Conservation (phyloP, 345 rosid genomes). For the Corymbia maculata region DNA sequence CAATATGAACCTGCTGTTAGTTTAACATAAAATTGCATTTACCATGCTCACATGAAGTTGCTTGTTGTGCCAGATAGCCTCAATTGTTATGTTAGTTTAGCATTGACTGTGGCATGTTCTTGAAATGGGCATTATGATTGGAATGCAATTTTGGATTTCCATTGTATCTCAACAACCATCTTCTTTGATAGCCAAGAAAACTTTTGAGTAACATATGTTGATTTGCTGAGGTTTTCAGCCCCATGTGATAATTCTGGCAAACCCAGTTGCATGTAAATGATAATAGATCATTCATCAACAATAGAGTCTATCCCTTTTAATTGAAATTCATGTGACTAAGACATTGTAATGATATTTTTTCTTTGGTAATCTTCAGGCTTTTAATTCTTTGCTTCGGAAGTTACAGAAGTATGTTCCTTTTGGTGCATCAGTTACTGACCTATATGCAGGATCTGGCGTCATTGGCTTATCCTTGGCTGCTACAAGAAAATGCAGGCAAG, state of each 20-base stretch:
- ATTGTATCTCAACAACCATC: background rate
- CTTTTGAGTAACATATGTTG: background rate
- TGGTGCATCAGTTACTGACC: slow-evolving; percentile 88
- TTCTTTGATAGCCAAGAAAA: background rate
- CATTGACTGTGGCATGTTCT: background rate
- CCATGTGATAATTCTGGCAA: background rate
- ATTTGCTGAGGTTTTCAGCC: background rate
- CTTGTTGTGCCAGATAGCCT: background rate
- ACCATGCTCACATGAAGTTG: background rate
- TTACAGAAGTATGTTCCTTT: slow-evolving; percentile 75
- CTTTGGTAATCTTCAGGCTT: slow-evolving; percentile 37
- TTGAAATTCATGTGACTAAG: background rate
- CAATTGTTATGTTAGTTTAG: background rate
- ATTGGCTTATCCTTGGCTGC: slow-evolving; percentile 91
- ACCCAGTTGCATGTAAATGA: background rate
- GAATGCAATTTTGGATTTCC: background rate
- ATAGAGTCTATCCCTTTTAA: background rate
- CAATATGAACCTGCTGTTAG: background rate
- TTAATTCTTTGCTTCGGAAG: slow-evolving; percentile 74
- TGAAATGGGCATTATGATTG: background rate
- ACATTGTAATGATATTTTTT: background rate
- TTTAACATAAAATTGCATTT: background rate
- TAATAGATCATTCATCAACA: background rate
- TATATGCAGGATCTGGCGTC: slow-evolving; percentile 96
- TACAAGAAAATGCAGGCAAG: slow-evolving; percentile 81